Evolutionary conservation across 345 rosid species (phyloP), one percentile per base, ranked within the genome.

Genomic region (Heritiera fomes): DNA sequence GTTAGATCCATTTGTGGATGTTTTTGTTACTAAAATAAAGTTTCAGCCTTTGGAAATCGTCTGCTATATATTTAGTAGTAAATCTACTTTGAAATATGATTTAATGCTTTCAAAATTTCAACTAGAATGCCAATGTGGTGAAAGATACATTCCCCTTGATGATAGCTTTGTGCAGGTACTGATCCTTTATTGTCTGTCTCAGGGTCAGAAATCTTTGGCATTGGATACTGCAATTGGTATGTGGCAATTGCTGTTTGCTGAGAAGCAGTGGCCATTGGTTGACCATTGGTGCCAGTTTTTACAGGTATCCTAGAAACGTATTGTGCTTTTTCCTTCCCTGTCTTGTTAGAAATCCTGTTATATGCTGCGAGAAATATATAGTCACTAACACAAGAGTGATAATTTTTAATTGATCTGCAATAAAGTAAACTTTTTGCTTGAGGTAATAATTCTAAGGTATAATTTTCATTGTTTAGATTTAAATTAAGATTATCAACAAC

Each of bases 161-260:
- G 18, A 7, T 52, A 38, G 20, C 38, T 56, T 23, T 70, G 50
- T 49, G 55, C 18, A 12, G 38, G 34, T 20, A 20, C 5, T 76
- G 60, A 73, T 61, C 28, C 50, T 20, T 78, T 20, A 52, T 34
- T 71, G 6, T 59, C 53, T 40, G 58, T 63, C 82, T 81, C 89
- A 96, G 98, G 99, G 99, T 78, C 98, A 96, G 84, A 94, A 96
- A 82, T 94, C 99, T 74, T 86, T 96, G 62, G 99, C 99, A 80
- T 77, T 96, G 83, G 99, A 96, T 86, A 91, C 98, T n/a, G 98
- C 98, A 58, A 94, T 96, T 64, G 99, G 98, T 41, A 94, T 96
- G 99, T 96, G 99, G 99, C 97, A 96, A 82, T 82, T 96, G 86
- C 85, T 96, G 50, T 94, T 96, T 87, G 97, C 97, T 79, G 99